Evolutionary conservation across 2,329 filamentous ascomycete species (phyloP).

Genomic region (Aureobasidium sp.): DNA sequence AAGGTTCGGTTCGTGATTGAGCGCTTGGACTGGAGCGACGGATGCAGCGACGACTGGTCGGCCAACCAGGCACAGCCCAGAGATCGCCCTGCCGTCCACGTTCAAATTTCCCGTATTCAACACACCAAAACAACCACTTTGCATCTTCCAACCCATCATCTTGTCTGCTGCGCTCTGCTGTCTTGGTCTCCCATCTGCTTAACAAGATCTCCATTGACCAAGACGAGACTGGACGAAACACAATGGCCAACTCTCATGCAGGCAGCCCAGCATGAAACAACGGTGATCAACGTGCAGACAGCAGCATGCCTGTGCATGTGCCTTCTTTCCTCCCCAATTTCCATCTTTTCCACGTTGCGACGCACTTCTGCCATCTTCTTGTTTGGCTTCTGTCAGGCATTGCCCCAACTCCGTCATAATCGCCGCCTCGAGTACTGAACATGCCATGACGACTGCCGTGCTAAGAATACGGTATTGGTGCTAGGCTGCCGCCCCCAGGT

Average conservation of each 20-base stretch:
- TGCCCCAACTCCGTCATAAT: not conserved
- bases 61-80: constrained; percentile 7
- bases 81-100: not conserved
- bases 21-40: not conserved
- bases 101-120: constrained; percentile 1
- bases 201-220: not conserved
- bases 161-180: not conserved
- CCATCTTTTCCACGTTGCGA: not conserved
- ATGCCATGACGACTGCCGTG: not conserved
- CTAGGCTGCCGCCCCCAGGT: not conserved
- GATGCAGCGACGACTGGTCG: constrained; percentile 4
- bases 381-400: not conserved
- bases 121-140: not conserved
- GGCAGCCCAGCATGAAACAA: constrained; percentile 7
- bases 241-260: not conserved
- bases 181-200: not conserved
- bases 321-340: not conserved
- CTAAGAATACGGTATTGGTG: constrained; percentile 3
- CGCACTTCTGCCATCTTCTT: not conserved
- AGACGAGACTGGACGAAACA: not conserved
- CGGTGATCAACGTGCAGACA: constrained; percentile 5
- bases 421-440: not conserved
- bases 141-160: not conserved
- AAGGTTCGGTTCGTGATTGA: constrained; percentile 14
- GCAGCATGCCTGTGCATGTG: not conserved